Conservation (phyloP, 306 rosid genomes). For the Gillenia trifoliata region DNA sequence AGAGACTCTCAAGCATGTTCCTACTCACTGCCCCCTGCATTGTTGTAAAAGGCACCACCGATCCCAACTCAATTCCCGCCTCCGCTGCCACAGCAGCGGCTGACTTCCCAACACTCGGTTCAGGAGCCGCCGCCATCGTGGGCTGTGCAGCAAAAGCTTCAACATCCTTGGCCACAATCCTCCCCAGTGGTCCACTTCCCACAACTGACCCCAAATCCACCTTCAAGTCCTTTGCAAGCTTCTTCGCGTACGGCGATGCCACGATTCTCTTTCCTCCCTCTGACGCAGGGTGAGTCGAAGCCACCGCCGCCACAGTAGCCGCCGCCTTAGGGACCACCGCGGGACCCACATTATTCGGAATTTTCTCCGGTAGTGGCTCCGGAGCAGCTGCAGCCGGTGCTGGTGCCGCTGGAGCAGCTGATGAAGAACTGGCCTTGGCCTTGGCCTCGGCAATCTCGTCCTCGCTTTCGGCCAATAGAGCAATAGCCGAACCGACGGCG, state of each 20-base stretch:
- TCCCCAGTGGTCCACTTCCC: slow-evolving; percentile 85
- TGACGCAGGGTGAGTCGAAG: slow-evolving; percentile 76
- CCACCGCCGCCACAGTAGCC: slow-evolving; percentile 22
- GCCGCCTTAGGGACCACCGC: slow-evolving; percentile 8
- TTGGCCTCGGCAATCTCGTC: slow-evolving; percentile 72
- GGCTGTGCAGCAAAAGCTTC: slow-evolving; percentile 52
- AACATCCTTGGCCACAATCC: slow-evolving; percentile 92
- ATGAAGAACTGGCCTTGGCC: slow-evolving; percentile 49
- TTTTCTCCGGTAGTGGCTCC: slow-evolving; percentile 33
- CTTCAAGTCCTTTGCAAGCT: slow-evolving; percentile 79
- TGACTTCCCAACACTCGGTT: neutral
- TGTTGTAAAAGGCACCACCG: slow-evolving; percentile 86
- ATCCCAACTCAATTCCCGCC: slow-evolving; percentile 60
- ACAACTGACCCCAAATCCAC: slow-evolving; percentile 60
- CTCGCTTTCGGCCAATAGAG: slow-evolving; percentile 76
- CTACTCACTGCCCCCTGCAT: slow-evolving; percentile 96
- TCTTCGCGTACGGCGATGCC: slow-evolving; percentile 95
- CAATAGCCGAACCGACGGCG: slow-evolving; percentile 84
- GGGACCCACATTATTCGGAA: slow-evolving; percentile 26
- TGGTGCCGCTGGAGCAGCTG: neutral
- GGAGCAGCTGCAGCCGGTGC: slow-evolving; percentile 1
- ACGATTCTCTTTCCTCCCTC: slow-evolving; percentile 88
- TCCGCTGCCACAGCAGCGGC: neutral
- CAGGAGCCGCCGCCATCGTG: slow-evolving; percentile 1
- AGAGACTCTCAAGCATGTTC: slow-evolving; percentile 85